Conservation (phyloP, 2,329 filamentous ascomycete genomes). For the Trichoderma brevicompactum region DNA sequence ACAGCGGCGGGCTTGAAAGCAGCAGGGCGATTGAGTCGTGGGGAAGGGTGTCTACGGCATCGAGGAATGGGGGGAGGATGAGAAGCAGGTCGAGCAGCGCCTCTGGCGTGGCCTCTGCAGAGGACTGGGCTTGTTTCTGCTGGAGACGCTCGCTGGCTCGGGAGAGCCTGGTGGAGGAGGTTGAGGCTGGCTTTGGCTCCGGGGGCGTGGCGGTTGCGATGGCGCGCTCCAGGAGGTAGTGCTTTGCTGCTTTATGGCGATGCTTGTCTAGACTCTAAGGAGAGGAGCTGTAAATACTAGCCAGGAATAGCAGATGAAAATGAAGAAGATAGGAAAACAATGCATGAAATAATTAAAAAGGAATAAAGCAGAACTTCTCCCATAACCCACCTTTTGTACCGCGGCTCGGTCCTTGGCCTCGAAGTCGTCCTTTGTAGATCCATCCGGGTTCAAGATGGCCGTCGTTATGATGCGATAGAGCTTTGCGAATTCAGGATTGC, state of each 20-base stretch:
- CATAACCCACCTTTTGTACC: slow-evolving; percentile 51
- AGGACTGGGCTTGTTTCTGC: slow-evolving; percentile 27
- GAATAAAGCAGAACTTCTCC: background rate
- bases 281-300: background rate
- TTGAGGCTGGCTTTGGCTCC: slow-evolving; percentile 31
- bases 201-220: slow-evolving; percentile 51
- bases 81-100: slow-evolving; percentile 59
- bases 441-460: slow-evolving; percentile 60
- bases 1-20: slow-evolving; percentile 56
- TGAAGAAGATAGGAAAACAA: background rate
- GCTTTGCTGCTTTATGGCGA: slow-evolving; percentile 54
- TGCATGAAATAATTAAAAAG: background rate
- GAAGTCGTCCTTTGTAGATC: slow-evolving; percentile 59
- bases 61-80: slow-evolving; percentile 56
- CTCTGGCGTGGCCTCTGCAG: slow-evolving; percentile 42
- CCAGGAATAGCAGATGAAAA: background rate
- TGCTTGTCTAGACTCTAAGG: slow-evolving; percentile 54
- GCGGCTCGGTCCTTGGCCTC: slow-evolving; percentile 54
- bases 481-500: slow-evolving; percentile 64
- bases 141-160: slow-evolving; percentile 30
- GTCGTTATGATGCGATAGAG: slow-evolving; percentile 61
- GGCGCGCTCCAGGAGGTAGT: slow-evolving; percentile 56
- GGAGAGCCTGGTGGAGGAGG: slow-evolving; percentile 30
- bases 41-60: slow-evolving; percentile 43
- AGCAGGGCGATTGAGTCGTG: slow-evolving; percentile 48